Percentiles rank a stretch among this genome's conserved stretches.
These are phyloP conservation scores for Taxillus chinensis DNA, from an alignment of 164 flowering plant species.

Conservation along the genomic window DNA sequence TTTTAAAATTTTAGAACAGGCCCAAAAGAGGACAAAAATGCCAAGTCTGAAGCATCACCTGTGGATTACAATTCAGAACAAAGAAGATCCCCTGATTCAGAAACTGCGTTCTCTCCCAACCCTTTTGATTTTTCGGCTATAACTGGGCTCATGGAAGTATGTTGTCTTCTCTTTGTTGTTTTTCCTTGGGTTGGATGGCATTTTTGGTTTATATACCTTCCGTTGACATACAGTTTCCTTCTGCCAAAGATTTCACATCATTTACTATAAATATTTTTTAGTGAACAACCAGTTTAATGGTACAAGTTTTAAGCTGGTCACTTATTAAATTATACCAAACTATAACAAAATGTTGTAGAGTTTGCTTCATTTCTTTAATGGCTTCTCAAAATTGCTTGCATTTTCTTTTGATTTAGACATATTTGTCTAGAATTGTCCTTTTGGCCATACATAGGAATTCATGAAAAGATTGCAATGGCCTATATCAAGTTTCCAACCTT, in stretches of 20 bases:
- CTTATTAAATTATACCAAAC: too few species aligned
- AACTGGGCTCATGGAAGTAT: conserved; percentile 71
- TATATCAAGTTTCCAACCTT: not conserved
- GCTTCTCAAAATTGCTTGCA: not conserved
- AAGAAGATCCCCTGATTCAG: conserved; percentile 23
- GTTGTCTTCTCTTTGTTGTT: not conserved
- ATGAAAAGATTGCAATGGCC: not conserved
- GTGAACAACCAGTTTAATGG: too few species aligned
- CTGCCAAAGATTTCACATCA: not conserved
- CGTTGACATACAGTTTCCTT: not conserved
- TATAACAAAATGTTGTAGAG: too few species aligned
- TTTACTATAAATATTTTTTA: too few species aligned
- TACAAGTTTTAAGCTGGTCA: too few species aligned
- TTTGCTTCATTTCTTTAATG: too few species aligned
- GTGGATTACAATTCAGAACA: conserved; percentile 22
- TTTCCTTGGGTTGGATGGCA: not conserved
- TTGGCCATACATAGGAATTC: not conserved
- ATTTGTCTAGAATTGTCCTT: not conserved
- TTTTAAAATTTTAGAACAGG: conserved; percentile 25
- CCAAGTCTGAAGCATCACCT: conserved; percentile 23
- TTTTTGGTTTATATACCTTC: not conserved
- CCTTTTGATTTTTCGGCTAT: conserved; percentile 86
- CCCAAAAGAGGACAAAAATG: conserved; percentile 19
- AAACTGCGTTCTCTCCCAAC: conserved; percentile 33
- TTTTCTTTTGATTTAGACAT: not conserved